Evolutionary conservation across 2,329 filamentous ascomycete species (phyloP).

Genomic region (Coniella lustricola): DNA sequence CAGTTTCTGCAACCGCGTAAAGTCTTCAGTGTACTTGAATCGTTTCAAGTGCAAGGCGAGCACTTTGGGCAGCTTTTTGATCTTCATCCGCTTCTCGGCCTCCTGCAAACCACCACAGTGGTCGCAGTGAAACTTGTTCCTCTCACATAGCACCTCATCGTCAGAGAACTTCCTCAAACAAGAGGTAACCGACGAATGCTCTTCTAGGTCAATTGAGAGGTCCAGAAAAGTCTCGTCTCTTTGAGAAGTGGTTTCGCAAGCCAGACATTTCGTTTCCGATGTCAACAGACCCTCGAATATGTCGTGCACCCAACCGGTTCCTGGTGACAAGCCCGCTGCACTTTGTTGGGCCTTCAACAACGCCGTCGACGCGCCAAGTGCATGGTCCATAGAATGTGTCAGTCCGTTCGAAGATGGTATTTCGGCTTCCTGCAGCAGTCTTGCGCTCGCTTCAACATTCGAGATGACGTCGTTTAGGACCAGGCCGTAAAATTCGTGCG

Average conservation of each 20-base stretch:
- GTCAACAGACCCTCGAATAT: slow-evolving; percentile 92
- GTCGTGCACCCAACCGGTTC: slow-evolving; percentile 88
- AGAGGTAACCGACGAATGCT: slow-evolving; percentile 92
- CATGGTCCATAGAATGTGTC: slow-evolving; percentile 43
- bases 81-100: slow-evolving; percentile 98
- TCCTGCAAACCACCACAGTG: slow-evolving; percentile 94
- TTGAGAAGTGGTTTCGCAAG: slow-evolving; percentile 91
- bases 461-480: slow-evolving; percentile 94
- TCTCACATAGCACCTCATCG: slow-evolving; percentile 96
- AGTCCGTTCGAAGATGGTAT: slow-evolving; percentile 36
- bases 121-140: slow-evolving; percentile 98
- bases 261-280: slow-evolving; percentile 93
- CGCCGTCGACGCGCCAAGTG: slow-evolving; percentile 30
- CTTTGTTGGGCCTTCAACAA: slow-evolving; percentile 22
- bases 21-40: slow-evolving; percentile 97
- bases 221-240: slow-evolving; percentile 94
- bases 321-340: slow-evolving; percentile 47
- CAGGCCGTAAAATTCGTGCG: slow-evolving; percentile 92
- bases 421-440: slow-evolving; percentile 48
- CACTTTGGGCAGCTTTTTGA: slow-evolving; percentile 87
- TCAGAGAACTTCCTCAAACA: slow-evolving; percentile 94
- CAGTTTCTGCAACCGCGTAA: slow-evolving; percentile 87
- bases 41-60: slow-evolving; percentile 89
- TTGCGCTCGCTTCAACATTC: slow-evolving; percentile 84
- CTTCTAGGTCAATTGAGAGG: slow-evolving; percentile 88